phyloP scores from a whole-genome alignment of 768 basidiomycete species.

The Suillus subalutaceus region DNA sequence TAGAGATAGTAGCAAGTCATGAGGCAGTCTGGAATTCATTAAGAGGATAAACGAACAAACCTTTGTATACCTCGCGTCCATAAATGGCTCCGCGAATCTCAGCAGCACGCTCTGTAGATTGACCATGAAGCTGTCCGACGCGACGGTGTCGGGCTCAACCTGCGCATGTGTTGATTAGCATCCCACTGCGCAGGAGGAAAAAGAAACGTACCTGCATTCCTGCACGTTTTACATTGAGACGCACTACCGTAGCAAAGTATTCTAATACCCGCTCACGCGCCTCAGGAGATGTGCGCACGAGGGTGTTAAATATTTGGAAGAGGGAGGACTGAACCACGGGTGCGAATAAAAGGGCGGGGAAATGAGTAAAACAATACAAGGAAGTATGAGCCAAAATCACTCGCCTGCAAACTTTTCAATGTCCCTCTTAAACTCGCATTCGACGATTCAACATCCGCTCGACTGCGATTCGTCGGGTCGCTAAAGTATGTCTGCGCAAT shows the following conservation, averaged over 20 bases:
- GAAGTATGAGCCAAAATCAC: slow-evolving; percentile 12
- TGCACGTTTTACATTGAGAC: slow-evolving; percentile 80
- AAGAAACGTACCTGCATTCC: slow-evolving; percentile 75
- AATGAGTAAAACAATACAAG: background rate
- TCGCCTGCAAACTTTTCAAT: slow-evolving; percentile 80
- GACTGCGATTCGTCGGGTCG: slow-evolving; percentile 74
- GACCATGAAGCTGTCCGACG: slow-evolving; percentile 91
- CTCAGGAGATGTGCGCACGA: slow-evolving; percentile 82
- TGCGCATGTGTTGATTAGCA: slow-evolving; percentile 27
- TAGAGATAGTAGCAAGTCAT: background rate
- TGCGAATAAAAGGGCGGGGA: background rate
- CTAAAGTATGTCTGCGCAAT: slow-evolving; percentile 84
- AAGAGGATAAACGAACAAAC: slow-evolving; percentile 37
- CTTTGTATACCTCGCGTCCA: slow-evolving; percentile 90
- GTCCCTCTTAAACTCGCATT: slow-evolving; percentile 86
- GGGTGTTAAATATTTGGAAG: slow-evolving; percentile 84
- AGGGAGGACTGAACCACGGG: slow-evolving; percentile 51
- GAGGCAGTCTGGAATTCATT: slow-evolving; percentile 10
- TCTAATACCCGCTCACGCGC: slow-evolving; percentile 81
- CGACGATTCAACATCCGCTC: slow-evolving; percentile 79
- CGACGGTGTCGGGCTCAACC: slow-evolving; percentile 85
- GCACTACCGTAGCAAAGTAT: slow-evolving; percentile 76
- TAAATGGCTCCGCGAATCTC: slow-evolving; percentile 90
- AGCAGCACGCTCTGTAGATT: slow-evolving; percentile 85
- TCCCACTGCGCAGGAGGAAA: background rate